Evolutionary conservation across 139 green algal genomes (phyloP), one percentile per base, ranked within the genome.

Genomic region (Spirogloea muscicola): DNA sequence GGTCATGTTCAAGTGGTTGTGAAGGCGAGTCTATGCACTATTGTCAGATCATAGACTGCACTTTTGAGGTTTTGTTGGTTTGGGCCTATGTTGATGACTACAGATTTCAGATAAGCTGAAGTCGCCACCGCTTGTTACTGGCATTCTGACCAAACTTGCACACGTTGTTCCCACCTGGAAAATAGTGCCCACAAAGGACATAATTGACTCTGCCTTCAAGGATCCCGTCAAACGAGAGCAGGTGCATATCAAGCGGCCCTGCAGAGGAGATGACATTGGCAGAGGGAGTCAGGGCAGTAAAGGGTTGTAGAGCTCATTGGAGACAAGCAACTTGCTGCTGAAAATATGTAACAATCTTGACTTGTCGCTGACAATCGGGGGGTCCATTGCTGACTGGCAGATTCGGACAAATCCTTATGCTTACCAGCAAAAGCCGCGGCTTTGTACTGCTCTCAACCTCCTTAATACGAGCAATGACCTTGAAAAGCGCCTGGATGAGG

Each of bases 21-120:
- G n/a, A n/a, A n/a, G n/a, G n/a, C n/a, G n/a, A n/a, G n/a, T n/a
- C n/a, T n/a, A n/a, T n/a, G n/a, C n/a, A n/a, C n/a, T n/a, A n/a
- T n/a, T n/a, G n/a, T n/a, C n/a, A n/a, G n/a, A n/a, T n/a, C n/a
- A n/a, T n/a, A n/a, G n/a, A n/a, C n/a, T n/a, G n/a, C n/a, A n/a
- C n/a, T n/a, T n/a, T n/a, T n/a, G n/a, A n/a, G n/a, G n/a, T n/a
- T n/a, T n/a, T n/a, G n/a, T n/a, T n/a, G n/a, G n/a, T n/a, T n/a
- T n/a, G n/a, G n/a, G n/a, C n/a, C n/a, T n/a, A 51, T 29, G 43
- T 51, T 10, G 27, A 31, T 3, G n/a, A 51, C 10, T 13, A 51
- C 55, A 64, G 55, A 64, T 64, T 43, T 74, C 65, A 25, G 65
- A 74, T 33, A 49, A 70, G 55, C 34, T 74, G 55, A 74, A 74